Base-by-base conservation (phyloP, 179 eudicot species). In the Amaranthus tricolor region DNA sequence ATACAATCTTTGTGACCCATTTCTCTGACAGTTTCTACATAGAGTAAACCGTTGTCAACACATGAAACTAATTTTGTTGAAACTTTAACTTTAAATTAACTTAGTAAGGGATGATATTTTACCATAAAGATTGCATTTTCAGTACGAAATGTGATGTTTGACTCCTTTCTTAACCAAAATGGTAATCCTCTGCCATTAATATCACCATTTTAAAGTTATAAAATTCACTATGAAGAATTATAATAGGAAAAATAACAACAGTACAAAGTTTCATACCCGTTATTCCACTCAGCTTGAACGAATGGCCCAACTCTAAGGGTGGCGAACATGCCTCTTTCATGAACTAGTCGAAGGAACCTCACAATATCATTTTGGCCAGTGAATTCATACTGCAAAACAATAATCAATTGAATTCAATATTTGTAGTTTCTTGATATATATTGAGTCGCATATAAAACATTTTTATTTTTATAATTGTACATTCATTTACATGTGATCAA, bases 231-330 rank as follows among this genome's bases (percentile, higher is more conserved):
- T 8, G 51, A 7, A 66, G 13, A 16, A 66, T 6, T 45, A 15
- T 5, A 15, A 31, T 13, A 51, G n/a, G 12, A 6, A 51, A 6
- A 20, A 0, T 14, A 50, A 49, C 13, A 24, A 13, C 14, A 0
- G 52, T 8, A 15, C 5, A 65, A 45, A 11, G 2, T n/a, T 9
- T 31, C 40, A 31, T 31, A 94, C 98, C 98, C 98, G 24, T 80
- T 79, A 68, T 85, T 94, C 98, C 98, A 94, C 84, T 94, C 98
- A 62, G 94, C 94, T 78, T 89, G 90, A 62, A 90, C 84, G 80
- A 77, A 94, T 50, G 98, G 98, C 8, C 98, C 98, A 20, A 92
- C 48, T 74, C 98, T 82, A 66, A 94, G 91, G 74, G 81, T 79
- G 0, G 56, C 89, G 80, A 82, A 90, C 91, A 94, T 53, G 68